Evolutionary conservation across 129 eudicot genomes (phyloP).

Genomic region (Silybum marianum): DNA sequence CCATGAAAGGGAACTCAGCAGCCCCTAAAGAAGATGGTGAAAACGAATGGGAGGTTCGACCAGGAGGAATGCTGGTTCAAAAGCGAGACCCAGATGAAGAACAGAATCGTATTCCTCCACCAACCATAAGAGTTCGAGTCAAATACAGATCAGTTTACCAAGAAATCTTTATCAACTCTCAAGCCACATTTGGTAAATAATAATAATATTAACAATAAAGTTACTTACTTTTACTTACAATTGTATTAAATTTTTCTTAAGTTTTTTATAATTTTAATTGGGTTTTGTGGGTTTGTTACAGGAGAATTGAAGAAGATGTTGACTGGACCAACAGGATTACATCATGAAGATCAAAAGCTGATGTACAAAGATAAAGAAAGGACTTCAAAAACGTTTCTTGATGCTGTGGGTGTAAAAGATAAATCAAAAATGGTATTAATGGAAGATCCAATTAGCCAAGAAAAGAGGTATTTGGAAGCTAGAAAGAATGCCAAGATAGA

Average conservation of each 20-base stretch:
- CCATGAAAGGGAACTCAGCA: slow-evolving; percentile 37
- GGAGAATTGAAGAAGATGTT: slow-evolving; percentile 96
- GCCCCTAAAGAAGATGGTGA: slow-evolving; percentile 21
- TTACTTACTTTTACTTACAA: background rate
- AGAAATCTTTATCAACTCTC: slow-evolving; percentile 67
- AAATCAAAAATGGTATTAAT: slow-evolving; percentile 72
- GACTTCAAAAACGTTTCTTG: slow-evolving; percentile 67
- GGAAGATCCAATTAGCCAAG: slow-evolving; percentile 84
- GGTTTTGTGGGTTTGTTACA: slow-evolving; percentile 17
- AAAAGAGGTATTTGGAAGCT: slow-evolving; percentile 70
- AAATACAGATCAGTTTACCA: slow-evolving; percentile 73
- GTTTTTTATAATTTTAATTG: background rate
- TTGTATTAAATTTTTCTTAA: background rate
- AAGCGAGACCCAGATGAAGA: slow-evolving; percentile 62
- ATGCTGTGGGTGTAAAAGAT: slow-evolving; percentile 78
- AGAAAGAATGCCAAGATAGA: slow-evolving; percentile 69
- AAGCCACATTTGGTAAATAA: slow-evolving; percentile 88
- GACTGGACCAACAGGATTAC: slow-evolving; percentile 81
- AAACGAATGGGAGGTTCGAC: slow-evolving; percentile 72
- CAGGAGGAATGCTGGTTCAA: slow-evolving; percentile 97
- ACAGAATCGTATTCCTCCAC: slow-evolving; percentile 54
- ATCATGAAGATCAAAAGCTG: slow-evolving; percentile 90
- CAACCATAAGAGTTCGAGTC: slow-evolving; percentile 86
- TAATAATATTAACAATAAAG: background rate
- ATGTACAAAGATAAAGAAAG: slow-evolving; percentile 76